phyloP scores from a whole-genome alignment of 73 alveolate species.

The Paramecium tetraurelia region DNA sequence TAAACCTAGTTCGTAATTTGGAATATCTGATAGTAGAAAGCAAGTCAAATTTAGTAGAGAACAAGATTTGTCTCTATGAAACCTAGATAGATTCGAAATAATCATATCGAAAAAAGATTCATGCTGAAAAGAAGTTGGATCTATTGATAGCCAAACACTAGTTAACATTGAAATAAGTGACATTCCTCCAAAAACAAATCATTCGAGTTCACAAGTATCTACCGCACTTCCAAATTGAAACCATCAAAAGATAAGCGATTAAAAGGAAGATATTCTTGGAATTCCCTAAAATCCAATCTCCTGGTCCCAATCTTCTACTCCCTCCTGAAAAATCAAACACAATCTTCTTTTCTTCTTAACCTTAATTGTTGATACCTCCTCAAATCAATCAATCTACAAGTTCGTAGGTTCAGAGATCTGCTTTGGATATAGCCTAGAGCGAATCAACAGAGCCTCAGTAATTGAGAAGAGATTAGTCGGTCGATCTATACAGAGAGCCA shows the following conservation, averaged over 20 bases:
- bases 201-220: neutral
- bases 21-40: neutral
- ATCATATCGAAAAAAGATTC: neutral
- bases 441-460: neutral
- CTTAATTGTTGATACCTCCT: neutral
- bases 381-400: neutral
- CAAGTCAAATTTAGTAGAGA: neutral
- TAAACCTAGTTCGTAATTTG: neutral
- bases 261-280: neutral
- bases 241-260: neutral
- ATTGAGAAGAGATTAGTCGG: neutral
- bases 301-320: neutral
- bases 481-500: neutral
- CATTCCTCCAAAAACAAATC: neutral
- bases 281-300: neutral
- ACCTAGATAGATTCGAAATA: neutral
- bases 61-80: neutral
- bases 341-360: neutral
- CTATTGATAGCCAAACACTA: neutral
- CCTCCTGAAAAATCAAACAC: slow-evolving; percentile 14
- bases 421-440: neutral
- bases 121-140: neutral
- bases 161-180: neutral
- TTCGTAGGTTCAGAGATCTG: neutral
- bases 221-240: neutral